Base-by-base conservation (phyloP, 495 filamentous ascomycete species). In the Podospora bellae-mahoneyi region DNA sequence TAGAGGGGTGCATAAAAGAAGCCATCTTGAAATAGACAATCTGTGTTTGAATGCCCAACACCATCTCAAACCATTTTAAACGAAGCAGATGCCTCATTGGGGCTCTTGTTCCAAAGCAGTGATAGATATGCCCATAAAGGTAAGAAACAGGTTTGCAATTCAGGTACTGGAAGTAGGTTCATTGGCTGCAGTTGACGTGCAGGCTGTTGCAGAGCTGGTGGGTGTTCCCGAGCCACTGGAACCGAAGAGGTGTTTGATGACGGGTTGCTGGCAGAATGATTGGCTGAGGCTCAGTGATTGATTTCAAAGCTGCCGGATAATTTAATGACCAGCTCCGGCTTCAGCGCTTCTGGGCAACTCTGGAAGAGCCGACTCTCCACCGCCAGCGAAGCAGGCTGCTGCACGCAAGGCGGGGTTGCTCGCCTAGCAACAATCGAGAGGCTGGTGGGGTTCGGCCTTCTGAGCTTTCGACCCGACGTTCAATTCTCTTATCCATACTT, bases 381-480 rank as follows among this genome's bases (percentile, higher is more conserved):
- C n/a, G 55, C 55, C 55, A 58, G 55, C 55, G 55, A 58, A 58
- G 61, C 61, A 63, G 61, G 32, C 61, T 39, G 61, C 60, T 59
- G 61, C 39, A 59, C 16, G 66, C 69, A 69, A 72, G 71, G 72
- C 71, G 72, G 74, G 74, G 72, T 74, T 73, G 68, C 70, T 68
- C 74, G 75, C 75, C 73, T 68, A 74, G 74, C 72, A 73, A 72
- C 72, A 76, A 77, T 77, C 75, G 74, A 76, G 74, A 77, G 75
- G 75, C 75, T 77, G 75, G 75, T 77, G 75, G 75, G 75, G 75
- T 77, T 73, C 68, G 75, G 74, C 72, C 69, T 76, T 72, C 74
- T 70, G 69, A 75, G 75, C 75, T 77, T 77, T 75, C 75, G 68
- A 77, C 72, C 75, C 75, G 73, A 75, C 61, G 61, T 32, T 74